Percentiles rank a stretch among this genome's conserved stretches.
phyloP scores from a whole-genome alignment of 495 filamentous ascomycete genomes.

The Penicillium nucicola region DNA sequence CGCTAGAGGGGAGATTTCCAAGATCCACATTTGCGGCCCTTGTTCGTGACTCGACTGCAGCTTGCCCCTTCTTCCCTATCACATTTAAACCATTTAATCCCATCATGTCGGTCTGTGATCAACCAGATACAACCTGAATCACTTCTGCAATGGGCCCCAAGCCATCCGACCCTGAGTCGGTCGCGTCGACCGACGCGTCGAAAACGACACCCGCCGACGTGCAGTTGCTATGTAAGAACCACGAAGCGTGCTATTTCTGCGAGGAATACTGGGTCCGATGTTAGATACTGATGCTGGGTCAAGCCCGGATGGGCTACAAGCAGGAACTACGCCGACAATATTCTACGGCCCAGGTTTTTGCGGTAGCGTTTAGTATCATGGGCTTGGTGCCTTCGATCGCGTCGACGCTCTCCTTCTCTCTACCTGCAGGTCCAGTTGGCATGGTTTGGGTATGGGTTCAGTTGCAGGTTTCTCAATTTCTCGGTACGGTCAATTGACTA shows the following conservation, averaged over 20 bases:
- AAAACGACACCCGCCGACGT: slow-evolving; percentile 5
- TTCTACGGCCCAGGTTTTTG: slow-evolving; percentile 62
- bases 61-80: too few species aligned
- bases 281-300: not conserved
- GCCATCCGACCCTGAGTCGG: not conserved
- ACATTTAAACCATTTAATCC: not conserved
- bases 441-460: slow-evolving; percentile 58
- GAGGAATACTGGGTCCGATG: not conserved
- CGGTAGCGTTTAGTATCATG: slow-evolving; percentile 71
- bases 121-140: not conserved
- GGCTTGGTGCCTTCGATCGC: slow-evolving; percentile 66
- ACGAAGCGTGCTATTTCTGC: not conserved
- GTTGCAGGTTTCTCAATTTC: not conserved
- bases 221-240: slow-evolving; percentile 27
- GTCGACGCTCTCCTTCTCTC: slow-evolving; percentile 59
- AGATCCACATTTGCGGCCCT: not conserved
- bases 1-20: not conserved
- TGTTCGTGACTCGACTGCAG: too few species aligned
- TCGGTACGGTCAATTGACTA: not conserved
- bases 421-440: slow-evolving; percentile 65
- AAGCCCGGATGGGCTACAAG: slow-evolving; percentile 57
- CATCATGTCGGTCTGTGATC: not conserved
- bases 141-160: not conserved
- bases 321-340: slow-evolving; percentile 67
- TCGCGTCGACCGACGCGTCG: not conserved